Base-by-base conservation (phyloP, 2,329 filamentous ascomycete species). In the Neurospora sp. region DNA sequence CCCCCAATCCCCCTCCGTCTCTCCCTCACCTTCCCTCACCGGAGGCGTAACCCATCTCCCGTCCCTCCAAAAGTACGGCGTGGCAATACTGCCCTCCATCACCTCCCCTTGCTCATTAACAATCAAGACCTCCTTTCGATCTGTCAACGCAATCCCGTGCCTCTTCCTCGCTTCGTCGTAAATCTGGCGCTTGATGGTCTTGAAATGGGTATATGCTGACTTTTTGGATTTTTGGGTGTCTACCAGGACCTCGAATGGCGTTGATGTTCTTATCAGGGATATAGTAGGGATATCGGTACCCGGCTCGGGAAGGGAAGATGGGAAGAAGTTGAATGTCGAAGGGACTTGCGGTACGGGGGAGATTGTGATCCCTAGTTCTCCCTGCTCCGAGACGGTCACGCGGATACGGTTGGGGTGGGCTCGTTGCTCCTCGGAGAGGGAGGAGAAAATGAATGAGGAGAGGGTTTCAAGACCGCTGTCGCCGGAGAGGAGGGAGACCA, bases 61-160 rank as follows among this genome's bases (percentile, higher is more conserved):
- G 4, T 84, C 79, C 66, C 92, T 88, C 83, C 87, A 92, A 74
- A 97, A 91, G 79, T 95, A 97, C 0, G 92, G 88, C 0, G 91
- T 96, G 0, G 91, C 94, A 17, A 91, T 86, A 72, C 91, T 94
- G 9, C 93, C 93, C 79, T 98, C 95, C 86, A 96, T 97, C 42
- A 97, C 81, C 67, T 90, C 86, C 1, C 84, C 85, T 38, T 86
- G 82, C 0, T 77, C 77, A 75, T 92, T 93, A 73, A 91, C 84
- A 2, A 97, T 80, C 23, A 98, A 82, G 4, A 97, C 92, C 78
- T 98, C 95, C 68, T 86, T 85, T 52, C 81, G 78, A 43, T 87
- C 84, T 0, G 80, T 76, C 9, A 78, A 80, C 62, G 72, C 77
- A 67, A 95, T 87, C 0, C 82, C 81, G 1, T 85, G 87, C 15